phyloP scores from a whole-genome alignment of 352 stramenopile species.

The Pythium graminicola region DNA sequence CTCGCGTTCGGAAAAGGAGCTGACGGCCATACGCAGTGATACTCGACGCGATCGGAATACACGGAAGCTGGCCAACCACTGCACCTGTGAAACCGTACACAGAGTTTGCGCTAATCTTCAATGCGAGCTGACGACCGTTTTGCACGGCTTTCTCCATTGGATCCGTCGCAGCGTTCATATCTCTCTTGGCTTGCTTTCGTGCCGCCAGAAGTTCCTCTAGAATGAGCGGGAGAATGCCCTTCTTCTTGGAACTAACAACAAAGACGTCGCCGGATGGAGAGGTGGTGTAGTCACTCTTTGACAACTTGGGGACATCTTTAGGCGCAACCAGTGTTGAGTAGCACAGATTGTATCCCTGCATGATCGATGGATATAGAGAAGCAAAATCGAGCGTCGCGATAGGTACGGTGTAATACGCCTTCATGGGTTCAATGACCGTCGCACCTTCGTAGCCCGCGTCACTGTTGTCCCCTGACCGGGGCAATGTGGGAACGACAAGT shows the following conservation, averaged over 20 bases:
- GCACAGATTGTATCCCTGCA: conserved; percentile 99
- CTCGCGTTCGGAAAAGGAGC: conserved; percentile 95
- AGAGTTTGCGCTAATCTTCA: conserved; percentile 98
- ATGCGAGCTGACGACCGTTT: conserved; percentile 95
- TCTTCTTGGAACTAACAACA: conserved; percentile 92
- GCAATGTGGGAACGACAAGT: conserved; percentile 95
- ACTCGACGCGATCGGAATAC: conserved; percentile 97
- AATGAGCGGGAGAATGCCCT: conserved; percentile 98
- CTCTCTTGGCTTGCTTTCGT: conserved; percentile 97
- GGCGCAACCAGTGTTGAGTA: conserved; percentile 97
- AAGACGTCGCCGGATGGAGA: conserved; percentile 96
- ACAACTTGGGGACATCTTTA: conserved; percentile 52
- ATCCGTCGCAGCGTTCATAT: conserved; percentile 99
- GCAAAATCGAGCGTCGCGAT: conserved; percentile 99
- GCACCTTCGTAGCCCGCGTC: conserved; percentile 96
- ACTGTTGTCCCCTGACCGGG: conserved; percentile 73
- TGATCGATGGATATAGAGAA: conserved; percentile 99
- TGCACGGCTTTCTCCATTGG: conserved; percentile 99
- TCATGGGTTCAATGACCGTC: conserved; percentile 99
- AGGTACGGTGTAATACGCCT: conserved; percentile 98
- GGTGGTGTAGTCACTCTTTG: conserved; percentile 82
- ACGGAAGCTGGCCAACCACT: conserved; percentile 97
- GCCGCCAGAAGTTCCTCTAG: conserved; percentile 96
- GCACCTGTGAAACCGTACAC: conserved; percentile 99
- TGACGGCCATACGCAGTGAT: conserved; percentile 97